A percentile compares a stretch with the other conserved stretches of the same genome.
Conservation (phyloP, 192 early-diverging fungal species). For the Martensiomyces pterosporus region DNA sequence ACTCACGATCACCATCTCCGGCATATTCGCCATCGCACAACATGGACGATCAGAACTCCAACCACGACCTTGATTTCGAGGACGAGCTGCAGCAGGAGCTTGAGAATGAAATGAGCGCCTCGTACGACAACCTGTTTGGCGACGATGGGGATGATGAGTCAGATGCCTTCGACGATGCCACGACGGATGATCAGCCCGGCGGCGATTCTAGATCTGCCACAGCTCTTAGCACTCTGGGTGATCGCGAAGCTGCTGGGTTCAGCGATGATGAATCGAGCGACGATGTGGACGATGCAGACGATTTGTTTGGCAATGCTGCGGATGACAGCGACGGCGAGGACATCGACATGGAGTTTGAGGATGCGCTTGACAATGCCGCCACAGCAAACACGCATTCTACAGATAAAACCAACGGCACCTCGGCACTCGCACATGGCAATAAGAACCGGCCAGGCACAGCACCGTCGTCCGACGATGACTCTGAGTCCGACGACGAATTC, state of each 20-base stretch:
- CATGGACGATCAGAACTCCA: constrained; percentile 29
- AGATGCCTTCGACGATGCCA: constrained; percentile 7
- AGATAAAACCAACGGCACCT: constrained; percentile 25
- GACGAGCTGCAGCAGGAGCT: constrained; percentile 49
- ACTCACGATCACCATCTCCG: constrained; percentile 24
- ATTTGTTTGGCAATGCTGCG: no score
- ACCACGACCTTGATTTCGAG: constrained; percentile 26
- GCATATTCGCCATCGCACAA: constrained; percentile 24
- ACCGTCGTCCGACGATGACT: constrained; percentile 2
- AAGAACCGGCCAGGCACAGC: no score
- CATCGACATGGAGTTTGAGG: constrained; percentile 33
- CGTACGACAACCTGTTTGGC: constrained; percentile 42
- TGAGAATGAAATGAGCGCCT: constrained; percentile 47
- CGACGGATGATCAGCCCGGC: no score
- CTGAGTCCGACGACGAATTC: constrained; percentile 47
- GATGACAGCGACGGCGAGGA: constrained; percentile 24
- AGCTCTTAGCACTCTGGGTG: constrained; percentile 15
- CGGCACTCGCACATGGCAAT: no score
- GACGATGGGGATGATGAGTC: constrained; percentile 19
- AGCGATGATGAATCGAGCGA: constrained; percentile 12
- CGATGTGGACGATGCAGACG: constrained; percentile 4
- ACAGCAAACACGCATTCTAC: neutral
- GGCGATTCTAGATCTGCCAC: constrained; percentile 21
- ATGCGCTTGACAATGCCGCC: constrained; percentile 9
- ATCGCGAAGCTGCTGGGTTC: constrained; percentile 1